Percentiles rank a stretch among this genome's conserved stretches.
Evolutionary conservation across 2,329 filamentous ascomycete species (phyloP).

Genomic region (Rutstroemia sp.): DNA sequence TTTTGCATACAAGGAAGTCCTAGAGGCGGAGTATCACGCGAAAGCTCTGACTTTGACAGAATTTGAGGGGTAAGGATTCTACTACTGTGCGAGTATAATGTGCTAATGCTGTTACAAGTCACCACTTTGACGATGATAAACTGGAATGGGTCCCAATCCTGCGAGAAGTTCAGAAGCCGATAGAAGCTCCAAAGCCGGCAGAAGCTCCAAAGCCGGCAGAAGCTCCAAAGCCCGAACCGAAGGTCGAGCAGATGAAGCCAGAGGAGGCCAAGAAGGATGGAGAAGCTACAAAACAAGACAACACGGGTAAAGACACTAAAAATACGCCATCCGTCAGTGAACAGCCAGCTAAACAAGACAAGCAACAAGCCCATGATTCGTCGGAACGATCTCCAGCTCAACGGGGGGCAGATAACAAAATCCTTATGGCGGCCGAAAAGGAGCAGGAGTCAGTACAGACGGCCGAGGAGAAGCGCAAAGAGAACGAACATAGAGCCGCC

Average conservation of each 20-base stretch:
- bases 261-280: slow-evolving; percentile 23
- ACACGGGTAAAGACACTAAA: not conserved
- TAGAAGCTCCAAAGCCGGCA: slow-evolving; percentile 14
- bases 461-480: slow-evolving; percentile 10
- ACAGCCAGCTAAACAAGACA: slow-evolving; percentile 3
- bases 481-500: slow-evolving; percentile 4
- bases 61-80: slow-evolving; percentile 40
- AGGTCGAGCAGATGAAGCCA: slow-evolving; percentile 37
- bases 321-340: slow-evolving; percentile 1
- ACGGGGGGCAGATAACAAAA: slow-evolving; percentile 4
- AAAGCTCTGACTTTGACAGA: slow-evolving; percentile 43
- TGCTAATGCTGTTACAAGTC: slow-evolving; percentile 24
- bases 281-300: slow-evolving; percentile 1
- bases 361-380: not conserved
- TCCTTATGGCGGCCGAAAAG: slow-evolving; percentile 9
- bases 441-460: slow-evolving; percentile 1
- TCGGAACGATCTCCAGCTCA: slow-evolving; percentile 3
- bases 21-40: slow-evolving; percentile 49
- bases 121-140: slow-evolving; percentile 35
- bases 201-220: slow-evolving; percentile 20
- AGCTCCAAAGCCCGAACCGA: slow-evolving; percentile 23
- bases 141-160: slow-evolving; percentile 29
- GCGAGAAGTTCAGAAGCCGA: slow-evolving; percentile 1
- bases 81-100: not conserved
- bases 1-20: slow-evolving; percentile 49